Base-by-base conservation (phyloP, 345 rosid genomes). In the Cardamine chenopodiifolia region DNA sequence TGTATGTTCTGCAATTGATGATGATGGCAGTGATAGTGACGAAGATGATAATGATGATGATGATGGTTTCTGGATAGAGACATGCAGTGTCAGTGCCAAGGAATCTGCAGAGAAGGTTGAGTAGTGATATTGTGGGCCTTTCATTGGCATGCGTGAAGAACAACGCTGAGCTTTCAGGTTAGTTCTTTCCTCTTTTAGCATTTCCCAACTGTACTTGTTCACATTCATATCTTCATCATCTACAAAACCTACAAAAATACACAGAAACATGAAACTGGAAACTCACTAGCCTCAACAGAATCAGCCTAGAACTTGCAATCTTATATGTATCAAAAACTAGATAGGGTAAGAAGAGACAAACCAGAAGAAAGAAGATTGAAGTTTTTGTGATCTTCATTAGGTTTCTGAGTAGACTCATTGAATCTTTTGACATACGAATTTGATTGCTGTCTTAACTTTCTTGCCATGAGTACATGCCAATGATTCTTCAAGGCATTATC, bases 401-500 rank as follows among this genome's bases (percentile, higher is more conserved):
- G 70, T 73, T 53, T 73, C 20, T 69, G 79, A 64, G 58, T 28
- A 77, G 71, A 70, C 4, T 74, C 82, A 55, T 25, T 37, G 40
- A 73, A 37, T 48, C 83, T 84, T 65, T 80, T 79, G 49, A 72
- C 50, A 44, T 66, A 80, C 59, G 82, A 81, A 62, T 6, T 76
- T 25, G 86, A 80, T 17, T 81, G 89, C 11, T 68, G 78, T 29
- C 87, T 85, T 66, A 78, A 62, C 73, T 85, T 85, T 75, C 89
- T 81, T 3, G 92, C 89, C 92, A 85, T 86, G 57, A 86, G 81
- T 4, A 87, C 92, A 84, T 87, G 92, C 89, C 89, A 87, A 6
- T 84, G 92, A 62, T 87, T 87, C 40, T 87, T 87, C 0, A 87
- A 84, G 23, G 89, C 82, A 84, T 87, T 87, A 40, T 87, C 91